A percentile compares a stretch with the other conserved stretches of the same genome.
These are phyloP conservation scores for Collybia sordida DNA, from an alignment of 768 basidiomycete genomes.

Conservation along the genomic window DNA sequence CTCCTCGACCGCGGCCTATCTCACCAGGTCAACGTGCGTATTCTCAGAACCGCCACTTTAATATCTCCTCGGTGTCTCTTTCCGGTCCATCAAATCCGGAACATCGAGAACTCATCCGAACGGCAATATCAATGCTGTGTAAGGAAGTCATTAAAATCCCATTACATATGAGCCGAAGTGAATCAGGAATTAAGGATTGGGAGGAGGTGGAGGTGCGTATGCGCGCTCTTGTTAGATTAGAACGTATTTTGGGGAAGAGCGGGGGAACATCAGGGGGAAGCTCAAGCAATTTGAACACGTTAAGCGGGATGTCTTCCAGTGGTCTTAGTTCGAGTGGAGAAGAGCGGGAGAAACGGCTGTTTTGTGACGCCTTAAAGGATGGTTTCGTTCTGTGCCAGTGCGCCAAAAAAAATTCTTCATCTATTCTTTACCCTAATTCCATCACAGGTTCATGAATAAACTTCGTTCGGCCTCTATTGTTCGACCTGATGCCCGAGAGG, in stretches of 20 bases:
- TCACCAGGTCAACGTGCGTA: conserved; percentile 51
- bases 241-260: conserved; percentile 76
- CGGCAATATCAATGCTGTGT: conserved; percentile 62
- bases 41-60: conserved; percentile 55
- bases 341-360: conserved; percentile 72
- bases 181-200: conserved; percentile 57
- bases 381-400: conserved; percentile 90
- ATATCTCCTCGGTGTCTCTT: conserved; percentile 60
- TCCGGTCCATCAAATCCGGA: conserved; percentile 49
- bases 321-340: conserved; percentile 56
- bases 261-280: conserved; percentile 37
- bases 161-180: conserved; percentile 48
- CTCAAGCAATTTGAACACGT: conserved; percentile 37
- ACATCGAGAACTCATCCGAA: conserved; percentile 66
- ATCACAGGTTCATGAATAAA: conserved; percentile 73
- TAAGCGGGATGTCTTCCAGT: conserved; percentile 20
- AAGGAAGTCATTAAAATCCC: conserved; percentile 66
- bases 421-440: conserved; percentile 14
- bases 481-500: conserved; percentile 65
- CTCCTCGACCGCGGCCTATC: conserved; percentile 43
- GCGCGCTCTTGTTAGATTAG: conserved; percentile 59
- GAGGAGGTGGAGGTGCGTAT: conserved; percentile 74
- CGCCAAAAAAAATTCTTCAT: conserved; percentile 33
- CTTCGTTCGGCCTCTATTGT: conserved; percentile 60
- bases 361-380: conserved; percentile 76